Evolutionary conservation across 345 rosid genomes (phyloP), one percentile per base, ranked within the genome.

Genomic region (Populus tremula): DNA sequence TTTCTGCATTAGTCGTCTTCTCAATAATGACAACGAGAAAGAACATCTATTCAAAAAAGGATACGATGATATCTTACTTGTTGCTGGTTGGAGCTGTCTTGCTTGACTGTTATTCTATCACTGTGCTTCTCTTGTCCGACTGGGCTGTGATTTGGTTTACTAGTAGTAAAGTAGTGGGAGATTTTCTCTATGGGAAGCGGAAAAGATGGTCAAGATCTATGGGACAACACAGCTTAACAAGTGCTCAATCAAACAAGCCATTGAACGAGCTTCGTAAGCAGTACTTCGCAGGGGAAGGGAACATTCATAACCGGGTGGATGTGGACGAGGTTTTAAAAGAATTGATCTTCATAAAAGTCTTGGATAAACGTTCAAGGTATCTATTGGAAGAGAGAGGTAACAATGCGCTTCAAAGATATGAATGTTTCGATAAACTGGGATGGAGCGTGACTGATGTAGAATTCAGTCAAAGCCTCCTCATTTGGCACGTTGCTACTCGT

Each of bases 401-500:
- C 1, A 5, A 12, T 16, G 2, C 0, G 25, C 5, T 11, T 11
- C 6, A 0, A 69, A 17, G 27, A n/a, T n/a, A n/a, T n/a, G n/a
- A n/a, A n/a, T 47, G 2, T 9, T 14, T 45, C 0, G 0, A 31
- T 6, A 33, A 45, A n/a, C 45, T 73, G 6, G 6, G 45, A 6
- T 80, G 76, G 79, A 80, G 71, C 63, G 1, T 33, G n/a, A 61
- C 71, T 0, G 29, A 1, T 50, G 53, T 25, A 3, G 82, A 75
- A 45, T 80, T 80, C 23, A 76, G 39, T 31, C 38, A 75, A 29
- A 75, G 79, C 72, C 49, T 80, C 71, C 66, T 80, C 36, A 13
- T 75, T 18, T 80, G 79, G 79, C 83, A 80, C 62, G 54, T 80
- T 25, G 83, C 80, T 14, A 27, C 20, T 18, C 7, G 0, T 18